Conservation (phyloP, 192 early-diverging fungal genomes). For the Coemansia sp. region DNA sequence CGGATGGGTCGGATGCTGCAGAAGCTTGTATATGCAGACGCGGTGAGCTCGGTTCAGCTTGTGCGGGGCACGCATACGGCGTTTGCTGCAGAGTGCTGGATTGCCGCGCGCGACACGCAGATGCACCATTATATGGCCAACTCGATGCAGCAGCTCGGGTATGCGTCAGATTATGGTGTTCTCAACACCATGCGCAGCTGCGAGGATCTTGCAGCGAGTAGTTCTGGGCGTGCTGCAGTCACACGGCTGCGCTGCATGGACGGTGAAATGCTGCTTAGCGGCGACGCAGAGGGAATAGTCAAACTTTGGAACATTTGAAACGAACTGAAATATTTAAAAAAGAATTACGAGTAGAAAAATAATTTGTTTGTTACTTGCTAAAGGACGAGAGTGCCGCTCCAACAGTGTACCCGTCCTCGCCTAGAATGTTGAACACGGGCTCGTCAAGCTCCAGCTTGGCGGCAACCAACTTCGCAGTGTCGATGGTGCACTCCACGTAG, state of each 20-base stretch:
- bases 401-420: conserved; percentile 42
- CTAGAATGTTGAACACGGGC: conserved; percentile 31
- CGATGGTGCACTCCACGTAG: conserved; percentile 31
- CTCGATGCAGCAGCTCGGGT: conserved; percentile 61
- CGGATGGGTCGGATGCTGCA: conserved; percentile 67
- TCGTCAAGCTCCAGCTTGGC: background rate
- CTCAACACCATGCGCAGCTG: conserved; percentile 47
- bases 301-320: conserved; percentile 58
- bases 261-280: conserved; percentile 53
- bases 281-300: conserved; percentile 61
- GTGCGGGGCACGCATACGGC: conserved; percentile 21
- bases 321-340: background rate
- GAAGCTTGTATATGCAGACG: conserved; percentile 52
- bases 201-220: conserved; percentile 6
- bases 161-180: conserved; percentile 49
- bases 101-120: conserved; percentile 49
- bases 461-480: conserved; percentile 14
- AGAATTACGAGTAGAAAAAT: no score
- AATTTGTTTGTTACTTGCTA: conserved; percentile 13
- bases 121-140: conserved; percentile 59
- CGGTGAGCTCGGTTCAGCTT: conserved; percentile 46
- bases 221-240: conserved; percentile 1
- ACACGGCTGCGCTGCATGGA: conserved; percentile 12
- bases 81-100: conserved; percentile 57
- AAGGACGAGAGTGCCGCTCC: conserved; percentile 34